A percentile compares a stretch with the other conserved stretches of the same genome.
Conservation (phyloP, 2,329 filamentous ascomycete species). For the Paracorniculantispora psalliotae region DNA sequence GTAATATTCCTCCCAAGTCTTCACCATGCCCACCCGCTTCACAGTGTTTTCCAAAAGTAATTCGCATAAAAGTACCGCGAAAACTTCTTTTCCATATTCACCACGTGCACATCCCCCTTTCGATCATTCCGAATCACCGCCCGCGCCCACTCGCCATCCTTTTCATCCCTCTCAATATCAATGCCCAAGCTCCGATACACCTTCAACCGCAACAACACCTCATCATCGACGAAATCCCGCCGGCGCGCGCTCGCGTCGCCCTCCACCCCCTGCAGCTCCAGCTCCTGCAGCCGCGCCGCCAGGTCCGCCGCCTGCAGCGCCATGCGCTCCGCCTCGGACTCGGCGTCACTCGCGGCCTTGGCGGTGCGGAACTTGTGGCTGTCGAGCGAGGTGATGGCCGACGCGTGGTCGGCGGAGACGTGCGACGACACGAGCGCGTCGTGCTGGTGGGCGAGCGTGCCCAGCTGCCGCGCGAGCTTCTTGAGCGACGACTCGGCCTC, state of each 20-base stretch:
- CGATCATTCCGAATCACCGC: conserved; percentile 79
- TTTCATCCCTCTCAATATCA: conserved; percentile 73
- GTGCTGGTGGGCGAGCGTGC: conserved; percentile 70
- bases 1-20: conserved; percentile 16
- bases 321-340: conserved; percentile 92
- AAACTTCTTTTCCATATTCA: conserved; percentile 91
- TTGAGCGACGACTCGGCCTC: conserved; percentile 64
- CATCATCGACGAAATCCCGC: conserved; percentile 52
- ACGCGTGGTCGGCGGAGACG: conserved; percentile 74
- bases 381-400: conserved; percentile 79
- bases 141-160: conserved; percentile 72
- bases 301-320: conserved; percentile 72
- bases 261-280: conserved; percentile 84
- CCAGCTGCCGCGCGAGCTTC: conserved; percentile 70
- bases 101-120: conserved; percentile 88
- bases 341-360: conserved; percentile 83
- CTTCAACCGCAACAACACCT: conserved; percentile 71
- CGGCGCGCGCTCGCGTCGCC: conserved; percentile 22
- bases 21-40: conserved; percentile 8
- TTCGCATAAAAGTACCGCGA: conserved; percentile 90
- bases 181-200: conserved; percentile 90
- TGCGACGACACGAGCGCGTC: conserved; percentile 69
- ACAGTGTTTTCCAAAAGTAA: conserved; percentile 91
- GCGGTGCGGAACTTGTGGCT: conserved; percentile 91
- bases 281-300: conserved; percentile 67